Conservation (phyloP, 2,329 filamentous ascomycete species). For the Lecanicillium sp. region DNA sequence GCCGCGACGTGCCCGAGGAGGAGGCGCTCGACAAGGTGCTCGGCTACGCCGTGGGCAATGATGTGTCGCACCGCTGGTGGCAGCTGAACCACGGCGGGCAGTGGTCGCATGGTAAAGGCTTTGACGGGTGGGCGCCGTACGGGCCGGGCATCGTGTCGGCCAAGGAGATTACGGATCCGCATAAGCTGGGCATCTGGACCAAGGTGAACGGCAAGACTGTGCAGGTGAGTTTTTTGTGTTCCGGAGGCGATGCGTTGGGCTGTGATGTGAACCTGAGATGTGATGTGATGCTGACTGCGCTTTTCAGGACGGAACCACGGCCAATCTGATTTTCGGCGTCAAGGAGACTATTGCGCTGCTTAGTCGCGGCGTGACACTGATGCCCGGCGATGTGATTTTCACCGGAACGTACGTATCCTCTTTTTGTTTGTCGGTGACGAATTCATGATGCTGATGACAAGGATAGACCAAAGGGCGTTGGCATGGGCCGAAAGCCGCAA, state of each 20-base stretch:
- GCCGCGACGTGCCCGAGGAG: conserved; percentile 55
- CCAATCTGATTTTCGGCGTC: conserved; percentile 57
- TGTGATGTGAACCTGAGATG: no score
- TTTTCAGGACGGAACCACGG: conserved; percentile 41
- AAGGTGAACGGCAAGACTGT: conserved; percentile 51
- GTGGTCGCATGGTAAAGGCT: conserved; percentile 66
- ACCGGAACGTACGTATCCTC: conserved; percentile 48
- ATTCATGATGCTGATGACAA: conserved; percentile 2
- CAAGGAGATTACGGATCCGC: conserved; percentile 47
- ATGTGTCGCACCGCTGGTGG: conserved; percentile 75
- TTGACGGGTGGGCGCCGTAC: conserved; percentile 68
- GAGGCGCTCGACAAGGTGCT: conserved; percentile 64
- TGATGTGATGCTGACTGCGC: background rate
- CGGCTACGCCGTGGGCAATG: conserved; percentile 69
- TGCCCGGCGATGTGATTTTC: conserved; percentile 59
- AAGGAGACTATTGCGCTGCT: conserved; percentile 51
- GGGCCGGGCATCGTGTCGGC: conserved; percentile 62
- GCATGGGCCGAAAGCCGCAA: conserved; percentile 59
- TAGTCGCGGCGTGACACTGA: conserved; percentile 53
- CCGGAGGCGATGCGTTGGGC: no score
- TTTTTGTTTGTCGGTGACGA: background rate
- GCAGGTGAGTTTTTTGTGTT: conserved; percentile 36
- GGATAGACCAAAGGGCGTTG: conserved; percentile 57
- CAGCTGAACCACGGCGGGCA: conserved; percentile 62
- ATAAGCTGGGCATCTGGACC: conserved; percentile 47